Percentiles rank a stretch among this genome's conserved stretches.
Conservation (phyloP, 1,139 yeast genomes). For the Diutina neorugosa region DNA sequence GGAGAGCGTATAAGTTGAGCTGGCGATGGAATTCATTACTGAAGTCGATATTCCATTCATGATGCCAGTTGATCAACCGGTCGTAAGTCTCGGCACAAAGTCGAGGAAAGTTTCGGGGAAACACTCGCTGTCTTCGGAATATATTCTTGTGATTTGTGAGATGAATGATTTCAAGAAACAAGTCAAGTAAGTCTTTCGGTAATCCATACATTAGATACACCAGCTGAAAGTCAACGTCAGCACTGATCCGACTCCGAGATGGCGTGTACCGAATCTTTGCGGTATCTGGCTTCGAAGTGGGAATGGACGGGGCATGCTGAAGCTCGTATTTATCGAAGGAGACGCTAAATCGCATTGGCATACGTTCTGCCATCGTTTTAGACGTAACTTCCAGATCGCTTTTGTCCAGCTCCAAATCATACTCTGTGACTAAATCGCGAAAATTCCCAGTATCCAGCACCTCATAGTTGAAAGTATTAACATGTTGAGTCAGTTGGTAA, state of each 20-base stretch:
- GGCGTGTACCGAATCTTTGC: constrained; percentile 1
- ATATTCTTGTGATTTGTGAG: constrained; percentile 42
- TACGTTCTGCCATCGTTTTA: neutral
- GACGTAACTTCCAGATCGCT: neutral
- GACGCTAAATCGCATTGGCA: neutral
- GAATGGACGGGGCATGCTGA: neutral
- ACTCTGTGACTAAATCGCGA: constrained; percentile 24
- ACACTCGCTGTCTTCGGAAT: constrained; percentile 29
- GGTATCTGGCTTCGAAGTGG: neutral
- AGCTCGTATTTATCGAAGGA: neutral
- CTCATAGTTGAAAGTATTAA: constrained; percentile 26
- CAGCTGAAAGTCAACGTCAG: constrained; percentile 5
- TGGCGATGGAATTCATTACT: neutral
- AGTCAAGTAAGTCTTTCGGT: constrained; percentile 29
- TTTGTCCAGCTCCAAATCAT: constrained; percentile 14
- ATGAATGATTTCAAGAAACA: constrained; percentile 34
- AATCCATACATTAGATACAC: constrained; percentile 36
- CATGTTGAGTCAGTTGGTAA: constrained; percentile 29
- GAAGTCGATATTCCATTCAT: constrained; percentile 9
- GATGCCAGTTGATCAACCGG: constrained; percentile 31
- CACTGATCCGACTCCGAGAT: constrained; percentile 6
- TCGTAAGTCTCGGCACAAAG: constrained; percentile 45
- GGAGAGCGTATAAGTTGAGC: constrained; percentile 6
- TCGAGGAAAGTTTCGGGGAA: constrained; percentile 43
- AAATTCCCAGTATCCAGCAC: constrained; percentile 19